Evolutionary conservation across 2,329 filamentous ascomycete species (phyloP).

Genomic region (Gaeumannomyces tritici): DNA sequence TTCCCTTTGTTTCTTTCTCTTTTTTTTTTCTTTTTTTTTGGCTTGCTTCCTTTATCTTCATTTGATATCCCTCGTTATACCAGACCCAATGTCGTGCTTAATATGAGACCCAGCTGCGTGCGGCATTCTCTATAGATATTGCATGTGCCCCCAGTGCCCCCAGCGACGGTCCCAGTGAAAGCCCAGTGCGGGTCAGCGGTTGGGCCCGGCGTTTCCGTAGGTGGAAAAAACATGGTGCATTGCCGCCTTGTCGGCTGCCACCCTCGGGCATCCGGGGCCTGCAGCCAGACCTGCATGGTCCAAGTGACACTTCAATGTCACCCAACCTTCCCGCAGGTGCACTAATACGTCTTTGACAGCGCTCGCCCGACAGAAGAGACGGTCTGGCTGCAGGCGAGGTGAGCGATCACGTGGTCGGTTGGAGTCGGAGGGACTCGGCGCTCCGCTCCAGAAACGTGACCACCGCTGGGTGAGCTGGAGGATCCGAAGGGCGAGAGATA

Average conservation of each 20-base stretch:
- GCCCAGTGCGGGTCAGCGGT: background rate
- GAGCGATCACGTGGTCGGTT: background rate
- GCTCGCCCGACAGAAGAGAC: background rate
- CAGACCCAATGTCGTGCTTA: background rate
- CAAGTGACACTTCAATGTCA: background rate
- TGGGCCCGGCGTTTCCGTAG: background rate
- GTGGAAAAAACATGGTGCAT: background rate
- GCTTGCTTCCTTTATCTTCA: background rate
- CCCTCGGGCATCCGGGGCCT: background rate
- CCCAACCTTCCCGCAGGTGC: background rate
- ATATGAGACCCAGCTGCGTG: background rate
- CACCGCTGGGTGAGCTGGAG: too few species aligned
- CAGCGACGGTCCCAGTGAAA: too few species aligned
- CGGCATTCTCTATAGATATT: background rate
- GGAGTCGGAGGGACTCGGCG: background rate
- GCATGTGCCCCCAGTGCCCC: too few species aligned
- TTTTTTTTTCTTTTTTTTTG: background rate
- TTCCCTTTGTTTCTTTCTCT: background rate
- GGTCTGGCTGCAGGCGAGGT: background rate
- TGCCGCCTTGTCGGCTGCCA: background rate
- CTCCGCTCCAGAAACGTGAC: background rate
- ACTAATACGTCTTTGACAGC: background rate
- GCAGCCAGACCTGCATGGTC: background rate
- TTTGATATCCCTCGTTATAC: background rate
- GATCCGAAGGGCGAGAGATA: background rate